These are phyloP conservation scores for Daldinia sp. DNA, from an alignment of 2,329 filamentous ascomycete genomes.

Conservation along the genomic window DNA sequence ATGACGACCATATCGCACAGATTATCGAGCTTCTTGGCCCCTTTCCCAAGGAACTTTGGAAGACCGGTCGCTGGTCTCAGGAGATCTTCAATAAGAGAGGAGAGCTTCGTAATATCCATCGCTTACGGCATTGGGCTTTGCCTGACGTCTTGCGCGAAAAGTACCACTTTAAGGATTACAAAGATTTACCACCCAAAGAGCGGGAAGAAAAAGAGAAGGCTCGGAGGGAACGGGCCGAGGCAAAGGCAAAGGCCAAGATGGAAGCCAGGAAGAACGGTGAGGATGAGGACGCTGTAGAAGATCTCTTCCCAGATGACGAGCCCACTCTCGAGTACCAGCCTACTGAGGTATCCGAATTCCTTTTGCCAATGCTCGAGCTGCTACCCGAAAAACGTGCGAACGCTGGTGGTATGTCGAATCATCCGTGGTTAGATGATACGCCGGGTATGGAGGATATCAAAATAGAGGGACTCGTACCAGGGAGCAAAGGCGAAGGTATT, in stretches of 20 bases:
- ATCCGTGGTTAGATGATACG: constrained; percentile 83
- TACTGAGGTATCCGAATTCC: constrained; percentile 73
- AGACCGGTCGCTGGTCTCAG: constrained; percentile 95
- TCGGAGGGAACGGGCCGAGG: constrained; percentile 64
- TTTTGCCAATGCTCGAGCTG: constrained; percentile 90
- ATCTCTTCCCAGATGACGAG: constrained; percentile 44
- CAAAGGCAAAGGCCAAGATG: constrained; percentile 62
- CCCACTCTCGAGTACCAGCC: constrained; percentile 46
- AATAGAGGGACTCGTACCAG: constrained; percentile 77
- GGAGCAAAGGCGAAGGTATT: constrained; percentile 88
- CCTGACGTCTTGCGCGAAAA: constrained; percentile 94
- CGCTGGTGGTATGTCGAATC: constrained; percentile 92
- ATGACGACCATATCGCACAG: constrained; percentile 98
- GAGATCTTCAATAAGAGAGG: constrained; percentile 99
- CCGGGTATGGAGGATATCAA: constrained; percentile 85
- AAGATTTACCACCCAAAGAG: constrained; percentile 68
- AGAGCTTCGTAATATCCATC: constrained; percentile 95
- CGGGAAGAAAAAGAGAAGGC: constrained; percentile 46
- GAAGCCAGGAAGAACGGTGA: constrained; percentile 46
- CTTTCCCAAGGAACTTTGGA: constrained; percentile 90
- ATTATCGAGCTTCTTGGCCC: constrained; percentile 96
- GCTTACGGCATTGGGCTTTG: constrained; percentile 93
- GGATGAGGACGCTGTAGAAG: constrained; percentile 46
- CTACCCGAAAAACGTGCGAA: constrained; percentile 90
- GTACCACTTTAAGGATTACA: constrained; percentile 89